Percentiles rank a stretch among this genome's conserved stretches.
Conservation (phyloP, 2,329 filamentous ascomycete species). For the Colletotrichum truncatum region DNA sequence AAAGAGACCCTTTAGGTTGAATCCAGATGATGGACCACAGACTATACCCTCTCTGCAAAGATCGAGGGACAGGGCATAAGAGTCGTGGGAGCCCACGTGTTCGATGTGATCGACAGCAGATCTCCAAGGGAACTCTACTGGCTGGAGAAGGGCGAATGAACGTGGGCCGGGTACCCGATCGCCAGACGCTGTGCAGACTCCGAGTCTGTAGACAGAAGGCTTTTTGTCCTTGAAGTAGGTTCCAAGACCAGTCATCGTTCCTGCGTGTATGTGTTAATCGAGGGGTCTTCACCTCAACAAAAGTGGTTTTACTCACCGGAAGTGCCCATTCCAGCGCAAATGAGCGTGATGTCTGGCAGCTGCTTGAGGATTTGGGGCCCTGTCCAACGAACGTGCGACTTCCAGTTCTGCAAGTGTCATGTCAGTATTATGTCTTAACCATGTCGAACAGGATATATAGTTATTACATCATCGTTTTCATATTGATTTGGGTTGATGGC, state of each 20-base stretch:
- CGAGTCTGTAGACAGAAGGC: slow-evolving; percentile 53
- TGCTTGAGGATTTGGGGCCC: slow-evolving; percentile 66
- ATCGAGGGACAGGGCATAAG: slow-evolving; percentile 61
- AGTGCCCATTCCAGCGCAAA: slow-evolving; percentile 67
- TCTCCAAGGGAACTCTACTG: slow-evolving; percentile 67
- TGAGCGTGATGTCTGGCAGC: slow-evolving; percentile 62
- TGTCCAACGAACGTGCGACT: slow-evolving; percentile 66
- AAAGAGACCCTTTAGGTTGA: slow-evolving; percentile 62
- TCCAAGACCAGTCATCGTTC: slow-evolving; percentile 58
- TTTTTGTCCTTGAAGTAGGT: slow-evolving; percentile 60
- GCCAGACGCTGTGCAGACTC: slow-evolving; percentile 65
- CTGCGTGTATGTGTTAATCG: slow-evolving; percentile 26
- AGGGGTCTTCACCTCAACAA: background rate
- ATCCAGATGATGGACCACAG: slow-evolving; percentile 69
- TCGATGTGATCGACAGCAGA: slow-evolving; percentile 63
- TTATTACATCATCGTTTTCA: slow-evolving; percentile 57
- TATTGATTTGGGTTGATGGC: slow-evolving; percentile 66
- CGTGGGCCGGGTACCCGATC: slow-evolving; percentile 68
- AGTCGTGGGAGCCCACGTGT: slow-evolving; percentile 63
- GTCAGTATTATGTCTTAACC: background rate
- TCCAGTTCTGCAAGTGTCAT: slow-evolving; percentile 53
- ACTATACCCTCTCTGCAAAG: slow-evolving; percentile 66
- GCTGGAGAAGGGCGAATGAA: slow-evolving; percentile 57
- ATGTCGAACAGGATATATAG: too few species aligned
- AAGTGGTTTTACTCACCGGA: slow-evolving; percentile 46